Conservation (phyloP, 192 early-diverging fungal species). For the Coemansia sp. region DNA sequence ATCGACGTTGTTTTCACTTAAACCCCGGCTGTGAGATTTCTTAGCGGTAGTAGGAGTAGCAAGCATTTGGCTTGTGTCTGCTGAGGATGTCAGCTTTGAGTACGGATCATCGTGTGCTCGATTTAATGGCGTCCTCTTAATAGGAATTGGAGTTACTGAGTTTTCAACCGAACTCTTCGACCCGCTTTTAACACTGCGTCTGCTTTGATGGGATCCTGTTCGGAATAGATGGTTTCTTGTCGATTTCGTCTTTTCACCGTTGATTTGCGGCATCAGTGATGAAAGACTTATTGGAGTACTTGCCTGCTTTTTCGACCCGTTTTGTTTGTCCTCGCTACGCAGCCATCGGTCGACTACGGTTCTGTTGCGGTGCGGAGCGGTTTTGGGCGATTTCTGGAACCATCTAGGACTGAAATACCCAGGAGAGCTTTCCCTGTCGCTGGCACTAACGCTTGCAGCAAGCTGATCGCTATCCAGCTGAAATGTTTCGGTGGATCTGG, state of each 20-base stretch:
- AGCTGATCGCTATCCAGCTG: slow-evolving; percentile 22
- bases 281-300: slow-evolving; percentile 17
- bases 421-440: slow-evolving; percentile 4
- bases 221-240: not conserved
- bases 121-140: no score
- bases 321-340: not conserved
- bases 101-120: no score
- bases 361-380: not conserved
- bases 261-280: slow-evolving; percentile 8
- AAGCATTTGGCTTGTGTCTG: no score
- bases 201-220: not conserved
- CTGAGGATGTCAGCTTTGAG: no score
- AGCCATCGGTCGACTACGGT: slow-evolving; percentile 7
- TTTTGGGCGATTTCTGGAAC: not conserved
- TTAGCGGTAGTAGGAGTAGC: no score
- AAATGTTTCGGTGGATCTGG: not conserved
- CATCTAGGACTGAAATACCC: slow-evolving; percentile 1
- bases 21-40: no score
- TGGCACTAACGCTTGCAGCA: not conserved
- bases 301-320: not conserved
- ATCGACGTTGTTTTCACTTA: no score
- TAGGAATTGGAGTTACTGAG: no score
- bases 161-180: no score
- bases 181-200: no score
- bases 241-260: not conserved